Evolutionary conservation across 176 grass and related monocot species (phyloP).

Genomic region (Elymus sibiricus): DNA sequence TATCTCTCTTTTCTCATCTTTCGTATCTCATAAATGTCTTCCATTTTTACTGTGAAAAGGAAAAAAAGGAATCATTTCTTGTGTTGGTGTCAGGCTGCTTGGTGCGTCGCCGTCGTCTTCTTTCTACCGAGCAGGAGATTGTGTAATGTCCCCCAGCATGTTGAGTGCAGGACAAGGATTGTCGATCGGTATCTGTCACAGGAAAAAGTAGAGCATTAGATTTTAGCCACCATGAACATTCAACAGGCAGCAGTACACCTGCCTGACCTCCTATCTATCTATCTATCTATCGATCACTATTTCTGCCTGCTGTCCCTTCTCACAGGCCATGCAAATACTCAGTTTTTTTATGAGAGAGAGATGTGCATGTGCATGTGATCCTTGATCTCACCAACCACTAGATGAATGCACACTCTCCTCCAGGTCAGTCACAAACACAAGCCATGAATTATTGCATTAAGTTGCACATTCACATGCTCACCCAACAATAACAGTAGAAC

Average conservation of each 20-base stretch:
- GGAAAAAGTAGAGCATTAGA: slow-evolving; percentile 2
- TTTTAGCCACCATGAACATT: slow-evolving; percentile 26
- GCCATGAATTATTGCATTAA: background rate
- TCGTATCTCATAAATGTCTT: background rate
- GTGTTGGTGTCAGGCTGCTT: background rate
- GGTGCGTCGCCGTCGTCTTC: background rate
- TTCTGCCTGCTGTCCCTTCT: background rate
- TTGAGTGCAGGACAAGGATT: background rate
- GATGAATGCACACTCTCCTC: slow-evolving; percentile 26
- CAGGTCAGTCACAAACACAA: background rate
- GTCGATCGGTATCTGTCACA: background rate
- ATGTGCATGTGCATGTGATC: slow-evolving; percentile 3
- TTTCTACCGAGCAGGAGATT: background rate
- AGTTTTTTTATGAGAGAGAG: no score
- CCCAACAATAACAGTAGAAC: background rate
- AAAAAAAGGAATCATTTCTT: background rate
- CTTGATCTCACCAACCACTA: slow-evolving; percentile 28
- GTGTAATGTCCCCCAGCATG: background rate
- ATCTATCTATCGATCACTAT: slow-evolving; percentile 9
- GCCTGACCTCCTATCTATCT: background rate
- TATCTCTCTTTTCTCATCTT: background rate
- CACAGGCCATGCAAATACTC: no score
- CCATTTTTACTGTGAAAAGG: background rate
- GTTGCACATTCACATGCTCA: background rate
- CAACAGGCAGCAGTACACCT: slow-evolving; percentile 19